Conservation (phyloP, 805 yeast species). For the baker's yeast (Saccharomyces cerevisiae) region DNA sequence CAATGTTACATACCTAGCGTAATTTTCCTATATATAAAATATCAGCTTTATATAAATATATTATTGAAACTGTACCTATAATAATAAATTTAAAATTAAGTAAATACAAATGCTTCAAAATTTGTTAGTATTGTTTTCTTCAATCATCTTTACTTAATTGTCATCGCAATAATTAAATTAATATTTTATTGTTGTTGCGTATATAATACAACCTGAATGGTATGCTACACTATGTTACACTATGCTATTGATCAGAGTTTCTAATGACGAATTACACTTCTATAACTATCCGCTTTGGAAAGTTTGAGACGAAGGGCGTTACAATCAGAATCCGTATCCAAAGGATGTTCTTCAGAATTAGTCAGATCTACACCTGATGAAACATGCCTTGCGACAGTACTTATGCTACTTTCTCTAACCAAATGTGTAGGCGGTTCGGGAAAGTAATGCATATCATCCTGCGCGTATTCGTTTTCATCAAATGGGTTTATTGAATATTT, state of each 20-base stretch:
- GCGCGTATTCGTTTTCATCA: background rate
- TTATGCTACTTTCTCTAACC: constrained; percentile 14
- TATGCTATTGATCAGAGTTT: background rate
- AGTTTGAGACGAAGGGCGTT: background rate
- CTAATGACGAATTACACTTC: constrained; percentile 10
- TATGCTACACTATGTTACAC: background rate
- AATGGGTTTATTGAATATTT: constrained; percentile 3
- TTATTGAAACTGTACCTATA: background rate
- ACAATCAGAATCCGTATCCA: background rate
- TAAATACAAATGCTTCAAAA: background rate
- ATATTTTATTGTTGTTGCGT: background rate
- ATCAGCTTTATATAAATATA: background rate
- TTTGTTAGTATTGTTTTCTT: no score
- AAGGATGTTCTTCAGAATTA: constrained; percentile 2
- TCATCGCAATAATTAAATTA: background rate
- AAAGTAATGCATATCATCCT: constrained; percentile 9
- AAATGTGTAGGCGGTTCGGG: constrained; percentile 9
- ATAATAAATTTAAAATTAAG: background rate
- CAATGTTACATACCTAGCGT: background rate
- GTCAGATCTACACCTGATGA: constrained; percentile 1
- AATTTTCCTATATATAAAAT: background rate
- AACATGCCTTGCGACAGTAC: constrained; percentile 16
- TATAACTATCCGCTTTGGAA: constrained; percentile 10
- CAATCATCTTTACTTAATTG: background rate
- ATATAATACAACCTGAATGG: background rate